Percentiles rank a stretch among this genome's conserved stretches.
Conservation (phyloP, 116 monocot genomes). For the Trichopus zeylanicus region DNA sequence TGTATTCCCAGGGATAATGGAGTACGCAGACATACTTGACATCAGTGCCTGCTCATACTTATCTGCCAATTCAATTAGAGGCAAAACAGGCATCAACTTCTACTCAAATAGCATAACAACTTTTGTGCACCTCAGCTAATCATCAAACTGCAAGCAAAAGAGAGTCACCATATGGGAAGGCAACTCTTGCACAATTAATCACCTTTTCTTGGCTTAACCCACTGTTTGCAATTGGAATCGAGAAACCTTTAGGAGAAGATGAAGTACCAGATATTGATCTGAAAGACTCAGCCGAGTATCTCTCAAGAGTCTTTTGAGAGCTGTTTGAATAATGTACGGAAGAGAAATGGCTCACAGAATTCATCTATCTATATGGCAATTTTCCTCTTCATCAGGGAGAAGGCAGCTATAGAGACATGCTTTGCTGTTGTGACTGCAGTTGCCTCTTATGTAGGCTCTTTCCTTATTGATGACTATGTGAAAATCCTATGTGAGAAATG, state of each 20-base stretch:
- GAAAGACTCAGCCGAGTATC: constrained; percentile 49
- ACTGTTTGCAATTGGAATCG: constrained; percentile 46
- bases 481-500: constrained; percentile 49
- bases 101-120: constrained; percentile 34
- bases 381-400: constrained; percentile 55
- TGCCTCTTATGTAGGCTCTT: constrained; percentile 78
- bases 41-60: constrained; percentile 37
- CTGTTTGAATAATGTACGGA: constrained; percentile 29
- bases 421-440: constrained; percentile 64
- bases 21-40: constrained; percentile 25
- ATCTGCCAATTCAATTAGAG: constrained; percentile 40
- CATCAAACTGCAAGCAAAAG: constrained; percentile 23
- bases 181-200: constrained; percentile 59
- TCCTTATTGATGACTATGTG: constrained; percentile 60
- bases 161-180: constrained; percentile 49
- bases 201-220: constrained; percentile 93
- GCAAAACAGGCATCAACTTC: constrained; percentile 60
- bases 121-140: constrained; percentile 35
- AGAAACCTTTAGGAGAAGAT: constrained; percentile 56
- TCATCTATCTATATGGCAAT: constrained; percentile 56
- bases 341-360: constrained; percentile 24
- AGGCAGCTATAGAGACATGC: constrained; percentile 61
- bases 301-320: constrained; percentile 38
- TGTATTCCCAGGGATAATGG: constrained; percentile 15
- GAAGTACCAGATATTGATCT: constrained; percentile 68